Percentiles rank a stretch among this genome's conserved stretches.
Conservation (phyloP, 2,329 filamentous ascomycete species). For the Diaporthe ampelina region DNA sequence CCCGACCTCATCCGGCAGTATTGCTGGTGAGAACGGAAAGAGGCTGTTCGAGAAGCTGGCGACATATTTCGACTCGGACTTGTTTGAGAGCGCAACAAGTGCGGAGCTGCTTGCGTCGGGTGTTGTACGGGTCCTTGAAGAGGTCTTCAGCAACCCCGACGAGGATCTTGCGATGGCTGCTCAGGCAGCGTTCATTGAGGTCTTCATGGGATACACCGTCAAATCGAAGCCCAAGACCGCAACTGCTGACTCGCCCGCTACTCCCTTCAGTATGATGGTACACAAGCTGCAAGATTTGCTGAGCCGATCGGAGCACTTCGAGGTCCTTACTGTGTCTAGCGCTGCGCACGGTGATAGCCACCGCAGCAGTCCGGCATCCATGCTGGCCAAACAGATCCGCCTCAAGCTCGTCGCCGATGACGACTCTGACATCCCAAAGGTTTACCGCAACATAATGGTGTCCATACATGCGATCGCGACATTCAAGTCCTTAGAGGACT, state of each 20-base stretch:
- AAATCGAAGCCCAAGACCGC: constrained; percentile 76
- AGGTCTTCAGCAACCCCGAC: constrained; percentile 82
- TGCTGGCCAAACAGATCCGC: constrained; percentile 95
- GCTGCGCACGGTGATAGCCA: constrained; percentile 78
- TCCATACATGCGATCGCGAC: constrained; percentile 98
- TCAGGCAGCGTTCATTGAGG: constrained; percentile 86
- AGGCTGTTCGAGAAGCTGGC: constrained; percentile 82
- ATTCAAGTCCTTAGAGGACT: constrained; percentile 97
- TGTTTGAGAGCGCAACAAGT: constrained; percentile 93
- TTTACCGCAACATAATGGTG: constrained; percentile 96
- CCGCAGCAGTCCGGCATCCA: constrained; percentile 85
- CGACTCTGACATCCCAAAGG: constrained; percentile 87
- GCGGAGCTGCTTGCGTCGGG: constrained; percentile 93
- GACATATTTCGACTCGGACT: constrained; percentile 88
- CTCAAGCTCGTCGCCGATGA: constrained; percentile 91
- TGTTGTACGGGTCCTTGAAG: constrained; percentile 85
- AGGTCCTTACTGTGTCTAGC: constrained; percentile 94
- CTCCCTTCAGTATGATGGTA: constrained; percentile 90
- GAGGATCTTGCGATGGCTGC: constrained; percentile 74
- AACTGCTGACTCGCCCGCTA: constrained; percentile 77
- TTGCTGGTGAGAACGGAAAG: constrained; percentile 66
- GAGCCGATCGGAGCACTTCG: constrained; percentile 97
- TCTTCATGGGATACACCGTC: constrained; percentile 87
- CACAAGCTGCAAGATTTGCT: constrained; percentile 96
- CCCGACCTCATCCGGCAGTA: constrained; percentile 59